Percentiles rank a stretch among this genome's conserved stretches.
Conservation (phyloP, 2,329 filamentous ascomycete genomes). For the Exophiala phaeomuriformis region DNA sequence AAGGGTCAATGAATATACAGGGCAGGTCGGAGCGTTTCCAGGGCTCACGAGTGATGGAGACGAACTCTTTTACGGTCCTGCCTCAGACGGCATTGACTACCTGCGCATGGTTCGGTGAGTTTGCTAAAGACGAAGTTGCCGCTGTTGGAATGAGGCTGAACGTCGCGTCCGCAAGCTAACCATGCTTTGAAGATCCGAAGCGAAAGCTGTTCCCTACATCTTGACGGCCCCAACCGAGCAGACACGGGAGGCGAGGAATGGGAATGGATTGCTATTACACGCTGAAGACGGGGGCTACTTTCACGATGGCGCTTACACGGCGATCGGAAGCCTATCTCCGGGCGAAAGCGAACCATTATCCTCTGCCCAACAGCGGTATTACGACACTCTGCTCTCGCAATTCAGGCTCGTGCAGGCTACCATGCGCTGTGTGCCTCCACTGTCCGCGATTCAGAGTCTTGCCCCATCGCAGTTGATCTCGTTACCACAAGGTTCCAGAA, state of each 20-base stretch:
- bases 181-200: slow-evolving; percentile 57
- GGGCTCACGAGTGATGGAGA: slow-evolving; percentile 46
- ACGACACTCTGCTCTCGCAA: slow-evolving; percentile 55
- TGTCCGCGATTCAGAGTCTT: slow-evolving; percentile 48
- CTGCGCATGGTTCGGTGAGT: slow-evolving; percentile 63
- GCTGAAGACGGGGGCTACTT: slow-evolving; percentile 51
- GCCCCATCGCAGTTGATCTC: slow-evolving; percentile 45
- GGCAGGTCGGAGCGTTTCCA: slow-evolving; percentile 65
- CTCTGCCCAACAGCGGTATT: slow-evolving; percentile 60
- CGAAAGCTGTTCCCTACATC: slow-evolving; percentile 63
- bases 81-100: slow-evolving; percentile 62
- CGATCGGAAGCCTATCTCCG: slow-evolving; percentile 43
- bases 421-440: slow-evolving; percentile 52
- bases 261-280: background rate
- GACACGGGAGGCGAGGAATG: slow-evolving; percentile 29
- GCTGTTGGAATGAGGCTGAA: background rate
- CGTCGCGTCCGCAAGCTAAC: slow-evolving; percentile 4
- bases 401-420: slow-evolving; percentile 59
- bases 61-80: slow-evolving; percentile 60
- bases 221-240: slow-evolving; percentile 50
- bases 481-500: slow-evolving; percentile 49
- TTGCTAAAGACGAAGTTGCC: background rate
- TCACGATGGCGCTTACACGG: slow-evolving; percentile 71
- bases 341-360: slow-evolving; percentile 37
- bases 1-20: slow-evolving; percentile 56